These are phyloP conservation scores for Pluteus cervinus DNA, from an alignment of 768 basidiomycete genomes.

Conservation along the genomic window DNA sequence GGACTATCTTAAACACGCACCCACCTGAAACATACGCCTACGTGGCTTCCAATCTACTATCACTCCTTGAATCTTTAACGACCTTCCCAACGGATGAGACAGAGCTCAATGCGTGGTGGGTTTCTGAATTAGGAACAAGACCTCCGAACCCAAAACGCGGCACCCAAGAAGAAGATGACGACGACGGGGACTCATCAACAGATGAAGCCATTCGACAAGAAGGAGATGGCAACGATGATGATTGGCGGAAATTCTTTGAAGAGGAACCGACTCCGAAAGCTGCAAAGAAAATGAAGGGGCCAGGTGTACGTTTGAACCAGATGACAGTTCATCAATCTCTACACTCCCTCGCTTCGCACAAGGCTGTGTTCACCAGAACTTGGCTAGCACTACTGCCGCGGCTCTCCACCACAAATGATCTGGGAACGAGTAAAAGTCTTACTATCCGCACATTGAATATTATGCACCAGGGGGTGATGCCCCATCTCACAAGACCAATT, in stretches of 20 bases:
- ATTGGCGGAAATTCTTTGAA: conserved; percentile 86
- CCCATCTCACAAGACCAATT: conserved; percentile 72
- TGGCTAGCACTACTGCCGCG: conserved; percentile 72
- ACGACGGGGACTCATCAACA: too few species aligned
- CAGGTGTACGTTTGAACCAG: conserved; percentile 47
- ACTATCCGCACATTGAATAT: conserved; percentile 62
- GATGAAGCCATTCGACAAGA: conserved; percentile 25
- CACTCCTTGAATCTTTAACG: conserved; percentile 57
- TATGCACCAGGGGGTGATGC: conserved; percentile 80
- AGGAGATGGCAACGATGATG: conserved; percentile 37
- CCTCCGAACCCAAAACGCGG: conserved; percentile 44
- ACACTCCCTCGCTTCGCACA: conserved; percentile 71
- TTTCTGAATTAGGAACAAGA: conserved; percentile 55
- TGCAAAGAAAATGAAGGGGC: conserved; percentile 26
- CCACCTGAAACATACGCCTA: conserved; percentile 25
- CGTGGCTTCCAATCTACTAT: conserved; percentile 44
- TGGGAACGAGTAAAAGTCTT: conserved; percentile 30
- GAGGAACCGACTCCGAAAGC: conserved; percentile 38
- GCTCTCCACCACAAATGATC: conserved; percentile 34
- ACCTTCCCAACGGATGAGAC: conserved; percentile 68
- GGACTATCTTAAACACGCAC: conserved; percentile 25
- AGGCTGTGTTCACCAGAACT: conserved; percentile 73
- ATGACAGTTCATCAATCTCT: conserved; percentile 74
- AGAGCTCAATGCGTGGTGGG: conserved; percentile 78
- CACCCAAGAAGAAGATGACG: conserved; percentile 29